A percentile compares a stretch with the other conserved stretches of the same genome.
Evolutionary conservation across 1,139 yeast genomes (phyloP).

Genomic region (Debaryomyces robertsiae): DNA sequence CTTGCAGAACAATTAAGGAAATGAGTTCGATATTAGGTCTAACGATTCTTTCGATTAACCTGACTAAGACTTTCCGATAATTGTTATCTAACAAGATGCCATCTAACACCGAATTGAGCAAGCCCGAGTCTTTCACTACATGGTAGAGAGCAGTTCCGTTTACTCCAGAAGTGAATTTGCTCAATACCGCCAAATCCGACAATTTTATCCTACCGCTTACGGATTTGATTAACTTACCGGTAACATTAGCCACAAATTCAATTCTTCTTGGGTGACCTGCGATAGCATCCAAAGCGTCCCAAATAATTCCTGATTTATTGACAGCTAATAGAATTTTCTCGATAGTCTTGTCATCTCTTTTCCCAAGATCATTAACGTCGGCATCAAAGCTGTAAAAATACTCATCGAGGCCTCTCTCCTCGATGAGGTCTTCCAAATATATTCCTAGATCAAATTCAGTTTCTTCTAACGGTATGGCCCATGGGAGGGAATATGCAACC

Average conservation of each 20-base stretch:
- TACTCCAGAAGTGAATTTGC: conserved; percentile 18
- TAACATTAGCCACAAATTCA: conserved; percentile 32
- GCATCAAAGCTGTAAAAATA: conserved; percentile 14
- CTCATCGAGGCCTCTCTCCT: conserved; percentile 15
- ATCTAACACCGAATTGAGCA: conserved; percentile 35
- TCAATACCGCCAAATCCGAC: background rate
- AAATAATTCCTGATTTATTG: conserved; percentile 41
- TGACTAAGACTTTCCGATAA: conserved; percentile 40
- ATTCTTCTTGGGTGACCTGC: conserved; percentile 36
- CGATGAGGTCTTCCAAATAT: conserved; percentile 17
- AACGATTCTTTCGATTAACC: conserved; percentile 35
- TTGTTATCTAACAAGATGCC: conserved; percentile 40
- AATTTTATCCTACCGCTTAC: background rate
- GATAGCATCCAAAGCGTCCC: conserved; percentile 38
- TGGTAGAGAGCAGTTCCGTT: conserved; percentile 29
- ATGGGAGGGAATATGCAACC: conserved; percentile 20
- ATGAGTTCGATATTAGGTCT: conserved; percentile 33
- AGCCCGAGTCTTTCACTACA: conserved; percentile 36
- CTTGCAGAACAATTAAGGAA: conserved; percentile 26
- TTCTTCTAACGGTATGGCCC: conserved; percentile 23
- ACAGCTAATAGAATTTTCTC: conserved; percentile 31
- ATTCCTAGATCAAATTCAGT: conserved; percentile 19
- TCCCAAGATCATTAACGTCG: conserved; percentile 11
- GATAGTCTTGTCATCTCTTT: conserved; percentile 25
- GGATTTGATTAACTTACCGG: conserved; percentile 20